phyloP scores from a whole-genome alignment of 805 yeast species.

The Wickerhamiella parazyma region DNA sequence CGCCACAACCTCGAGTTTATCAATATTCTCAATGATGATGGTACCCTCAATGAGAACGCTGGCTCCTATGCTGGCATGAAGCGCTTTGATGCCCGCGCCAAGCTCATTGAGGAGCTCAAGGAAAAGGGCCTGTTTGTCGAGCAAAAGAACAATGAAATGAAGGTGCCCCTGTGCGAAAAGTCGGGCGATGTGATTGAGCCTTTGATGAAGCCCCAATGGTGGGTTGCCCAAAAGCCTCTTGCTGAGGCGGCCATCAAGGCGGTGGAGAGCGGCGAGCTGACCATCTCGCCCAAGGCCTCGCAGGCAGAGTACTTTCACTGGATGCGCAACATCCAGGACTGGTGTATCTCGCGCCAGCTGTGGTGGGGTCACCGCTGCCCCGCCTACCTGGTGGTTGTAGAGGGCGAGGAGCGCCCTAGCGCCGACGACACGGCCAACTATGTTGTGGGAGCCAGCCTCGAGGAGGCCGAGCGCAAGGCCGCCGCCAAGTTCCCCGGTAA shows the following conservation, averaged over 20 bases:
- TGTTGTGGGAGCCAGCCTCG: constrained; percentile 77
- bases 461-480: constrained; percentile 81
- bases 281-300: constrained; percentile 75
- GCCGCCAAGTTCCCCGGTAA: constrained; percentile 51
- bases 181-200: constrained; percentile 97
- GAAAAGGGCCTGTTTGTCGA: constrained; percentile 62
- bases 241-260: constrained; percentile 79
- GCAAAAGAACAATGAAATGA: constrained; percentile 91
- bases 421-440: constrained; percentile 60
- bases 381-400: constrained; percentile 72
- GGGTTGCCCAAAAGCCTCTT: constrained; percentile 86
- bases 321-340: constrained; percentile 92
- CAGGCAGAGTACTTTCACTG: constrained; percentile 90
- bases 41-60: constrained; percentile 78
- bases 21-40: constrained; percentile 86
- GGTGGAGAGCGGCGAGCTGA: constrained; percentile 66
- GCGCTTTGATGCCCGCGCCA: constrained; percentile 85
- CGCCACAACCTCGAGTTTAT: constrained; percentile 80
- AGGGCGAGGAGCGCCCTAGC: constrained; percentile 44
- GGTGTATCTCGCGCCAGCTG: constrained; percentile 93
- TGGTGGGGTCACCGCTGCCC: constrained; percentile 99
- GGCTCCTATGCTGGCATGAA: constrained; percentile 78
- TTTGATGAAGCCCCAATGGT: constrained; percentile 96
- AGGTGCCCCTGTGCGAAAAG: constrained; percentile 86
- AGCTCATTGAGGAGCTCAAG: constrained; percentile 69